Percentiles rank a stretch among this genome's conserved stretches.
These are phyloP conservation scores for Rhodotorula sp. DNA, from an alignment of 1,284 basidiomycete genomes.

Conservation along the genomic window DNA sequence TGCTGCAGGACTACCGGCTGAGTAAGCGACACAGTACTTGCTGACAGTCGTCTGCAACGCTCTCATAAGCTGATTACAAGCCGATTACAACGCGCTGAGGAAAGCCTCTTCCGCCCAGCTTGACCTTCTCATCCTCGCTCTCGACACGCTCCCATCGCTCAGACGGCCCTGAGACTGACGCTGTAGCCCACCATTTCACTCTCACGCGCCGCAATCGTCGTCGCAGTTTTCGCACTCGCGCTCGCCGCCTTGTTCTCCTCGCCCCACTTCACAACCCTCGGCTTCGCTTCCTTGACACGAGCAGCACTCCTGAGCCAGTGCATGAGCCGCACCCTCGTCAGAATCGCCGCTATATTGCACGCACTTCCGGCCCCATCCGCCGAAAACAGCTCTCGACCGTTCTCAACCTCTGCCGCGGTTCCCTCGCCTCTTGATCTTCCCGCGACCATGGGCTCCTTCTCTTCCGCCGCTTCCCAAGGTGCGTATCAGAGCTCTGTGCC, in stretches of 20 bases:
- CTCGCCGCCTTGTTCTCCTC: neutral
- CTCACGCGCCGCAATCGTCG: neutral
- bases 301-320: neutral
- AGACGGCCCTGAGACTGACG: neutral
- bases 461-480: neutral
- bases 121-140: neutral
- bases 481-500: too few relatives aligned
- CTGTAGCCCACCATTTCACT: neutral
- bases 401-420: neutral
- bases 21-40: too few relatives aligned
- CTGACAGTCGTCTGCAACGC: too few relatives aligned
- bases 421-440: neutral
- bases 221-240: neutral
- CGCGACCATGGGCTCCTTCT: too few relatives aligned
- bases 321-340: constrained; percentile 9
- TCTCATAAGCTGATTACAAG: too few relatives aligned
- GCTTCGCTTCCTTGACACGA: neutral
- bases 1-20: too few relatives aligned
- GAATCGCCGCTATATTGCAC: neutral
- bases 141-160: neutral
- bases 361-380: neutral
- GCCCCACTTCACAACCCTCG: constrained; percentile 1
- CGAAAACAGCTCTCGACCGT: neutral
- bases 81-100: neutral
- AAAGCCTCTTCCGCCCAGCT: neutral